Percentiles rank a stretch among this genome's conserved stretches.
These are phyloP conservation scores for Remersonia thermophila DNA, from an alignment of 2,329 filamentous ascomycete genomes.

Conservation along the genomic window DNA sequence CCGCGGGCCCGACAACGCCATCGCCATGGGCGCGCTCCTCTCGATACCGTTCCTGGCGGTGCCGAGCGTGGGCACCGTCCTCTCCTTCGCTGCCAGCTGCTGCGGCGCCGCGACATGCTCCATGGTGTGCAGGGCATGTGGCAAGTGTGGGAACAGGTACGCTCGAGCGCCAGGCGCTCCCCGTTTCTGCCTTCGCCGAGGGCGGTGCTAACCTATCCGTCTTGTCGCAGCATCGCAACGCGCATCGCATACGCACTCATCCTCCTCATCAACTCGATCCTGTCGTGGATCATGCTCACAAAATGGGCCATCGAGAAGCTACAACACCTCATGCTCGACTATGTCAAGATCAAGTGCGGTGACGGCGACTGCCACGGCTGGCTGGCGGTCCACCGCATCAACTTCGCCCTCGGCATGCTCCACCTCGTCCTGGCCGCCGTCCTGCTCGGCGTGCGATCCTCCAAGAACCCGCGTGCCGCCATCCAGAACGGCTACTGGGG, in stretches of 20 bases:
- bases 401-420: constrained; percentile 91
- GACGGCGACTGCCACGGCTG: constrained; percentile 89
- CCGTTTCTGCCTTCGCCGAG: background rate
- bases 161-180: constrained; percentile 8
- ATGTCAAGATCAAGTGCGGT: constrained; percentile 87
- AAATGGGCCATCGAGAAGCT: constrained; percentile 96
- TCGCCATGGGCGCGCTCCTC: constrained; percentile 74
- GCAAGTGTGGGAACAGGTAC: constrained; percentile 92
- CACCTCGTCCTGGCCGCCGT: constrained; percentile 77
- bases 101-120: constrained; percentile 95
- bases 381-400: constrained; percentile 93
- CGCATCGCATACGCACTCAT: constrained; percentile 93
- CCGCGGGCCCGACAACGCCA: background rate
- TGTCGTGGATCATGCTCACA: constrained; percentile 98
- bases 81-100: constrained; percentile 76
- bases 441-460: constrained; percentile 74
- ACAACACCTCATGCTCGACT: constrained; percentile 82
- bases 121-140: constrained; percentile 87
- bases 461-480: constrained; percentile 73
- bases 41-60: constrained; percentile 82
- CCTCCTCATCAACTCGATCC: constrained; percentile 87
- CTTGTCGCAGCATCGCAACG: constrained; percentile 64
- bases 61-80: constrained; percentile 70
- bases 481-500: constrained; percentile 99
- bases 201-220: constrained; percentile 8